A percentile compares a stretch with the other conserved stretches of the same genome.
phyloP scores from a whole-genome alignment of 495 filamentous ascomycete genomes.

The Penicillium lividum region DNA sequence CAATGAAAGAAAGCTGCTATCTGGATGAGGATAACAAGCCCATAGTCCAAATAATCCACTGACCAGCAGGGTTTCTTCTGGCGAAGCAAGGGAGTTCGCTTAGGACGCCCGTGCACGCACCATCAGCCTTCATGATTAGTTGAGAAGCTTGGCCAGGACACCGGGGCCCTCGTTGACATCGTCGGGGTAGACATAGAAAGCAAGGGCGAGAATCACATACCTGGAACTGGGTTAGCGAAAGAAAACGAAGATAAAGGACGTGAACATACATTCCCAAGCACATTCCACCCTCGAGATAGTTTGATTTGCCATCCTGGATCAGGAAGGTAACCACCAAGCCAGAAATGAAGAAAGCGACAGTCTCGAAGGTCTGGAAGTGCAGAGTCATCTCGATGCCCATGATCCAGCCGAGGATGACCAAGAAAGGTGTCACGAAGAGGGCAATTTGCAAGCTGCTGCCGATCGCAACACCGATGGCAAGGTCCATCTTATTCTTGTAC shows the following conservation, averaged over 20 bases:
- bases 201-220: conserved; percentile 83
- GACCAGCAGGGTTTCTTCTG: conserved; percentile 1
- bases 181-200: conserved; percentile 88
- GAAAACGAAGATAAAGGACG: conserved; percentile 10
- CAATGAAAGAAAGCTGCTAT: background rate
- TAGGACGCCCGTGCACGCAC: background rate
- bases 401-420: conserved; percentile 92
- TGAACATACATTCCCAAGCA: conserved; percentile 69
- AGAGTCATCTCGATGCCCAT: conserved; percentile 82
- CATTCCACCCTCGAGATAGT: conserved; percentile 94
- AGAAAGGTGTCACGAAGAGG: conserved; percentile 83
- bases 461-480: conserved; percentile 92
- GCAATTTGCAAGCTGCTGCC: conserved; percentile 95
- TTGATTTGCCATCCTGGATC: conserved; percentile 91
- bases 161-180: conserved; percentile 33
- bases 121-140: conserved; percentile 6
- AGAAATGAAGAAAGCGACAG: conserved; percentile 86
- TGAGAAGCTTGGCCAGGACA: conserved; percentile 15
- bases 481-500: conserved; percentile 95
- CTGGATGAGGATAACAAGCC: background rate
- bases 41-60: background rate
- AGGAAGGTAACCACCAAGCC: conserved; percentile 91
- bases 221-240: conserved; percentile 26
- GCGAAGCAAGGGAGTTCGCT: background rate
- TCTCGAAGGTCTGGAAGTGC: conserved; percentile 91